phyloP scores from a whole-genome alignment of 306 rosid species.

The Senna siamea region DNA sequence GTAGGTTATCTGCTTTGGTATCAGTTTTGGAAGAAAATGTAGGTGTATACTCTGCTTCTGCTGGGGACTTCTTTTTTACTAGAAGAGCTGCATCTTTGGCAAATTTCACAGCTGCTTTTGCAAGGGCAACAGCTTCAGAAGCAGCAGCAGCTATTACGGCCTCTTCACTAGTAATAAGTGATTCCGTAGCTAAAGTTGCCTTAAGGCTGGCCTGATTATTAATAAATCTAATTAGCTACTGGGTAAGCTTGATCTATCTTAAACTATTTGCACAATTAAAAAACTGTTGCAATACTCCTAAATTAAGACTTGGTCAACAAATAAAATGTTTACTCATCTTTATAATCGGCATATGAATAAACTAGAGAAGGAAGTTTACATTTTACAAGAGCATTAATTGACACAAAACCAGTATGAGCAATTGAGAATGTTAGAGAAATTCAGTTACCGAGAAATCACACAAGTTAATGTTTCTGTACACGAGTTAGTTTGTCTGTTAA shows the following conservation, averaged over 20 bases:
- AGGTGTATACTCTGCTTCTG: constrained; percentile 40
- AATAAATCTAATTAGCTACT: constrained; percentile 34
- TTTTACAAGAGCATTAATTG: background rate
- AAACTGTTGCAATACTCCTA: constrained; percentile 16
- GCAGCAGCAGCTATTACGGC: constrained; percentile 89
- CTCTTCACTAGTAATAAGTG: constrained; percentile 80
- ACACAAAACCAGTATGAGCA: constrained; percentile 20
- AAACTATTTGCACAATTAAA: constrained; percentile 6
- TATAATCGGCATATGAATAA: constrained; percentile 29
- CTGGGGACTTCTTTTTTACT: constrained; percentile 45
- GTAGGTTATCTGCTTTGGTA: constrained; percentile 46
- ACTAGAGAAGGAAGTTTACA: constrained; percentile 22
- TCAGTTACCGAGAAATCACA: background rate
- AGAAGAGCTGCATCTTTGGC: constrained; percentile 77
- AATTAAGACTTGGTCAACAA: constrained; percentile 18
- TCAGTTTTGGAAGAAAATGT: constrained; percentile 45
- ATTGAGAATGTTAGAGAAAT: constrained; percentile 4
- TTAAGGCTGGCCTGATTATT: constrained; percentile 58
- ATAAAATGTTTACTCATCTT: background rate
- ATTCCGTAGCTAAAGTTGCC: constrained; percentile 69
- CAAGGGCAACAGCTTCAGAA: constrained; percentile 90
- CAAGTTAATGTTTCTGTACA: constrained; percentile 20
- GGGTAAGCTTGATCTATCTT: constrained; percentile 22
- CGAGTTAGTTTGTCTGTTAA: background rate
- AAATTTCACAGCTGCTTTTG: constrained; percentile 85